Evolutionary conservation across 805 yeast species (phyloP).

Genomic region (Candida loeiensis): DNA sequence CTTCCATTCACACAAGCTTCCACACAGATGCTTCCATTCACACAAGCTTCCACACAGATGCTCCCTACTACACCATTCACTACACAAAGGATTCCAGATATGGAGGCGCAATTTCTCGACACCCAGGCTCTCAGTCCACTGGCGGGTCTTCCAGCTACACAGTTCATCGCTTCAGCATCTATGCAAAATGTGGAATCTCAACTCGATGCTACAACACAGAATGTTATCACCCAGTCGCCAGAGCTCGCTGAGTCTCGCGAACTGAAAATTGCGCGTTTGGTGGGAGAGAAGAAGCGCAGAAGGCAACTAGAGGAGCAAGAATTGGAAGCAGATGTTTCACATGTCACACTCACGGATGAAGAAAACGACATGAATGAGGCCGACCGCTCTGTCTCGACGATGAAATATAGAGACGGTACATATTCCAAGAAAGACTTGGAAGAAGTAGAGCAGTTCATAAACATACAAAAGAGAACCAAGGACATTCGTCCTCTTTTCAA

Average conservation of each 20-base stretch:
- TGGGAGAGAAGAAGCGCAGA: conserved; percentile 11
- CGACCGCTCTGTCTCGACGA: conserved; percentile 21
- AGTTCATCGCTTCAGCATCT: not conserved
- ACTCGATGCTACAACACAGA: not conserved
- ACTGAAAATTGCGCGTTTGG: conserved; percentile 10
- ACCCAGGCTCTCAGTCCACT: not conserved
- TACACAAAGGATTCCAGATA: no score
- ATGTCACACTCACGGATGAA: conserved; percentile 36
- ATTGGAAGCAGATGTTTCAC: conserved; percentile 32
- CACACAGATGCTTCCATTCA: conserved; percentile 4
- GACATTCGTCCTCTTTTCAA: conserved; percentile 31
- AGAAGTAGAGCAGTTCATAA: conserved; percentile 31
- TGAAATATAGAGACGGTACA: no score
- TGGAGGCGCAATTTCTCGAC: not conserved
- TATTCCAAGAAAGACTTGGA: conserved; percentile 19
- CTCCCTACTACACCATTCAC: conserved; percentile 3
- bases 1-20: conserved; percentile 3
- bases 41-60: conserved; percentile 7
- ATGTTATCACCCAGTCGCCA: not conserved
- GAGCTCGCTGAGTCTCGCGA: conserved; percentile 2
- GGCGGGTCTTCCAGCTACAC: not conserved
- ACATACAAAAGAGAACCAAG: conserved; percentile 30
- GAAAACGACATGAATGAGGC: conserved; percentile 32
- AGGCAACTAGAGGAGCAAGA: conserved; percentile 14
- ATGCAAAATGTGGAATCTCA: not conserved